These are phyloP conservation scores for Malassezia yamatoensis DNA, from an alignment of 1,284 basidiomycete genomes.

Conservation along the genomic window DNA sequence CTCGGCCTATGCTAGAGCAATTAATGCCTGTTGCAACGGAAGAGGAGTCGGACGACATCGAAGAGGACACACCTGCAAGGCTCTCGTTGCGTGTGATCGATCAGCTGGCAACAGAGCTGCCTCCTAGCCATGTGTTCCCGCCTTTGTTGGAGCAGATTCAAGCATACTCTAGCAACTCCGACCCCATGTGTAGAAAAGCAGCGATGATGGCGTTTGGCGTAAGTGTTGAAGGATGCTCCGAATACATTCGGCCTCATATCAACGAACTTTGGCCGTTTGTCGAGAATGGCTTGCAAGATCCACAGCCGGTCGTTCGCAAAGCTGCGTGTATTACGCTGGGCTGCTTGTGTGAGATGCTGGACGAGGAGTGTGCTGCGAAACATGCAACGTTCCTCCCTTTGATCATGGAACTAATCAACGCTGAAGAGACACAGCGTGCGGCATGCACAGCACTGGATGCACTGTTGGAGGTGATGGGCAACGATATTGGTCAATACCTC, in stretches of 20 bases:
- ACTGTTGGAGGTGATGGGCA: conserved; percentile 86
- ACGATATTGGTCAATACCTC: conserved; percentile 80
- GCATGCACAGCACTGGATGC: conserved; percentile 95
- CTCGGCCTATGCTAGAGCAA: conserved; percentile 74
- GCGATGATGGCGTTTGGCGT: conserved; percentile 95
- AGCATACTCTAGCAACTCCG: conserved; percentile 45
- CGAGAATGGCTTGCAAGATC: conserved; percentile 75
- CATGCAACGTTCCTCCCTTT: conserved; percentile 76
- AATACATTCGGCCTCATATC: conserved; percentile 93
- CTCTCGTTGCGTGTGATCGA: conserved; percentile 93
- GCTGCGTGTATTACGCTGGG: conserved; percentile 89
- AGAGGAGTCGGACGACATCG: conserved; percentile 70
- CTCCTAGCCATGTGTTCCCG: conserved; percentile 93
- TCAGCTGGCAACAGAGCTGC: conserved; percentile 80
- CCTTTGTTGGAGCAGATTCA: conserved; percentile 60
- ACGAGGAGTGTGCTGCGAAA: conserved; percentile 78
- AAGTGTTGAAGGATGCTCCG: conserved; percentile 91
- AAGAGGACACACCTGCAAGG: conserved; percentile 79
- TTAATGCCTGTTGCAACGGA: conserved; percentile 91
- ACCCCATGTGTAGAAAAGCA: conserved; percentile 65
- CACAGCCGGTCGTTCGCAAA: conserved; percentile 76
- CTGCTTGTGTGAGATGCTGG: conserved; percentile 94
- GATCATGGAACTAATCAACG: conserved; percentile 62
- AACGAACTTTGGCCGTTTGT: conserved; percentile 86
- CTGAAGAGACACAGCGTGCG: conserved; percentile 73